These are phyloP conservation scores for Sporothrix globosa DNA, from an alignment of 2,329 filamentous ascomycete genomes.

Conservation along the genomic window DNA sequence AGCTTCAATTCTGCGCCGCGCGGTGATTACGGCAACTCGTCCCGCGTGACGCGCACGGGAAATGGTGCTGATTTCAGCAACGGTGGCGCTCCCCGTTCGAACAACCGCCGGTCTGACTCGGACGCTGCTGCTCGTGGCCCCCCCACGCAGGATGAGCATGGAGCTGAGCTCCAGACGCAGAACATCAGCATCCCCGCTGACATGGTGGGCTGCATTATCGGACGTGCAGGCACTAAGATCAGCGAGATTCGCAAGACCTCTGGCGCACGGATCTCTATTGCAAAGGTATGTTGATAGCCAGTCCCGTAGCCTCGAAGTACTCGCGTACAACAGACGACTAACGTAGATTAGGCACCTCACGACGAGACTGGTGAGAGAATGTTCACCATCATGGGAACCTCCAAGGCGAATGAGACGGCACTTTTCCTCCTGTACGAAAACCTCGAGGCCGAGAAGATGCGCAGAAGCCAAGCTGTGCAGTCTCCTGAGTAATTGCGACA, in stretches of 20 bases:
- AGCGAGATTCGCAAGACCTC: constrained; percentile 98
- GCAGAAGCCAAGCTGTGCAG: constrained; percentile 75
- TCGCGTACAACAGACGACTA: constrained; percentile 29
- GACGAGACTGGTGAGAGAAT: constrained; percentile 98
- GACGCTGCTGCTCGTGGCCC: constrained; percentile 79
- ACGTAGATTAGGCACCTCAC: constrained; percentile 70
- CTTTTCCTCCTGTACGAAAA: constrained; percentile 98
- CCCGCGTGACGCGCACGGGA: constrained; percentile 88
- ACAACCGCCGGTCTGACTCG: constrained; percentile 79
- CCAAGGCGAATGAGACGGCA: constrained; percentile 91
- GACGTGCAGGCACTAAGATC: constrained; percentile 92
- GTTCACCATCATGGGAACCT: constrained; percentile 99
- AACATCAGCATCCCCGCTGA: constrained; percentile 99
- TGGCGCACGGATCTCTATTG: constrained; percentile 94
- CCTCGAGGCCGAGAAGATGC: constrained; percentile 98
- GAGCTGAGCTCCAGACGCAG: constrained; percentile 96
- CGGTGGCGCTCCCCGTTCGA: constrained; percentile 61
- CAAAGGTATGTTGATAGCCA: constrained; percentile 62
- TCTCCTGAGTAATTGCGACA: constrained; percentile 52
- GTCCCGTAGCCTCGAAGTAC: not conserved
- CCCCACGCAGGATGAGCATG: constrained; percentile 90
- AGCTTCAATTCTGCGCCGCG: constrained; percentile 47
- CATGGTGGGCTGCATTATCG: constrained; percentile 99
- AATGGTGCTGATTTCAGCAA: constrained; percentile 98
- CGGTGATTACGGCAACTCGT: constrained; percentile 60